These are phyloP conservation scores for Termitomyces sp. DNA, from an alignment of 768 basidiomycete genomes.

Conservation along the genomic window DNA sequence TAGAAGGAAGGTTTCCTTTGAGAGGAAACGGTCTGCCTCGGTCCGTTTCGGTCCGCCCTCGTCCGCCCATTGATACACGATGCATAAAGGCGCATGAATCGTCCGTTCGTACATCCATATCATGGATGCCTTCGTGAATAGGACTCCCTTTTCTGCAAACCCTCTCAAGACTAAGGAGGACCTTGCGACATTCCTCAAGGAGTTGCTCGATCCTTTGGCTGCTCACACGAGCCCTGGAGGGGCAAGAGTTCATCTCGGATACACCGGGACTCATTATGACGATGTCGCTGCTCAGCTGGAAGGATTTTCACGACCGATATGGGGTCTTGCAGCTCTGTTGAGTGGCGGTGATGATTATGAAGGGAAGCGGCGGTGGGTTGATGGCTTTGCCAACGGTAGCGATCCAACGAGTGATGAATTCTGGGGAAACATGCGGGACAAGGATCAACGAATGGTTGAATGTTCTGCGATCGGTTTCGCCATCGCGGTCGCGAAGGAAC, in stretches of 20 bases:
- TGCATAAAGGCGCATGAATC: background rate
- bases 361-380: slow-evolving; percentile 56
- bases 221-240: slow-evolving; percentile 70
- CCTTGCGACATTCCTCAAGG: slow-evolving; percentile 46
- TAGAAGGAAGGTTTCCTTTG: background rate
- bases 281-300: slow-evolving; percentile 69
- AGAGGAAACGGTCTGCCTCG: slow-evolving; percentile 2
- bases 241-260: slow-evolving; percentile 62
- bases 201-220: slow-evolving; percentile 60
- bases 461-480: slow-evolving; percentile 73
- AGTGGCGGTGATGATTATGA: slow-evolving; percentile 58
- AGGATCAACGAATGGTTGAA: slow-evolving; percentile 80
- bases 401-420: slow-evolving; percentile 62
- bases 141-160: slow-evolving; percentile 48
- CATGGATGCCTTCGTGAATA: slow-evolving; percentile 29
- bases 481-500: slow-evolving; percentile 57
- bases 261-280: slow-evolving; percentile 70
- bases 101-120: background rate
- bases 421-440: slow-evolving; percentile 71
- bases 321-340: slow-evolving; percentile 65
- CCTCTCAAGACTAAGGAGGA: slow-evolving; percentile 57
- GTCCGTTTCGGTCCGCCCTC: no score
- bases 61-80: slow-evolving; percentile 1
- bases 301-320: slow-evolving; percentile 71
- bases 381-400: slow-evolving; percentile 64